phyloP scores from a whole-genome alignment of 805 yeast genomes.

The Ogataea trehalophila region DNA sequence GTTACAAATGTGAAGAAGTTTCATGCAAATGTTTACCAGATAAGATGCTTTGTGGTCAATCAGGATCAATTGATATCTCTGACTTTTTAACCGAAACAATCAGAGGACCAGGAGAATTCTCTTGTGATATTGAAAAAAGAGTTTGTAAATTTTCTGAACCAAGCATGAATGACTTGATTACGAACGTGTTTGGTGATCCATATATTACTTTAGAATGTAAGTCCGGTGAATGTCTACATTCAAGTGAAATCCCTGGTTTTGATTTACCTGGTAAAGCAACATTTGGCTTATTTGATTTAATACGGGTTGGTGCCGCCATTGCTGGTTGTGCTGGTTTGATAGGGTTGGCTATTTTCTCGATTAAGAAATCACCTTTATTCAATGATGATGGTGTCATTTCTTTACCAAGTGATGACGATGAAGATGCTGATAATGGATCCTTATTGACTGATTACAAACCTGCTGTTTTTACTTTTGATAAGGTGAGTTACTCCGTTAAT shows the following conservation, averaged over 20 bases:
- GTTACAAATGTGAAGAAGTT: conserved; percentile 71
- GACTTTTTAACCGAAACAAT: conserved; percentile 90
- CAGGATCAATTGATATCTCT: conserved; percentile 90
- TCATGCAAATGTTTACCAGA: conserved; percentile 90
- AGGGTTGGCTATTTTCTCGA: conserved; percentile 41
- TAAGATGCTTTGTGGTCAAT: conserved; percentile 88
- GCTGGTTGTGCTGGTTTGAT: conserved; percentile 39
- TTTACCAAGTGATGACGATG: conserved; percentile 24
- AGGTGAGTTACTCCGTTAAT: conserved; percentile 57
- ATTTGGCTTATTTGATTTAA: conserved; percentile 41
- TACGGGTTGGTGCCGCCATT: conserved; percentile 41
- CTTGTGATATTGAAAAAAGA: conserved; percentile 61
- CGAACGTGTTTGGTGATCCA: conserved; percentile 93
- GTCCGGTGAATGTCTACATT: conserved; percentile 90
- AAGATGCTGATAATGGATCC: conserved; percentile 24
- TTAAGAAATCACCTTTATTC: conserved; percentile 61
- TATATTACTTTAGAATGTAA: conserved; percentile 74
- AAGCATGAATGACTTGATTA: conserved; percentile 87
- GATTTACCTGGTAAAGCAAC: conserved; percentile 52
- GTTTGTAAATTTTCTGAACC: conserved; percentile 88
- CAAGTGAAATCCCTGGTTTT: conserved; percentile 90
- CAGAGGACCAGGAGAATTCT: conserved; percentile 87
- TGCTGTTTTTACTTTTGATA: conserved; percentile 70
- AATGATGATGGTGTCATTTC: conserved; percentile 23
- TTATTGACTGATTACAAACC: conserved; percentile 54